A percentile compares a stretch with the other conserved stretches of the same genome.
These are phyloP conservation scores for Guadua angustifolia DNA, from an alignment of 176 grass and related monocot genomes.

Conservation along the genomic window DNA sequence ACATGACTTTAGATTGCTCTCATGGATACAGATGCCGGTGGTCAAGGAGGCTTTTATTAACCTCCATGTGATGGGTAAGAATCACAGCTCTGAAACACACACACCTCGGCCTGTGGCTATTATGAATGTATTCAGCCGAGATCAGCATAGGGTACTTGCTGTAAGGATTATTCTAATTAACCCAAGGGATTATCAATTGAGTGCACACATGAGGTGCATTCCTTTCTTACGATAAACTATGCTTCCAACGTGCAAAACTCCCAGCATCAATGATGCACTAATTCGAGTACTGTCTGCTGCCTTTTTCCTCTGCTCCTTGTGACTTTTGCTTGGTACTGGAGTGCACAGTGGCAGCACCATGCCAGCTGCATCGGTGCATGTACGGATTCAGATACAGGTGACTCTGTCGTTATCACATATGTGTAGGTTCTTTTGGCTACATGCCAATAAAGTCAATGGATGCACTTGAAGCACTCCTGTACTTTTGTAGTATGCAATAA, in stretches of 20 bases:
- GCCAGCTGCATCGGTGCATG: background rate
- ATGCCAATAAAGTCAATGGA: constrained; percentile 27
- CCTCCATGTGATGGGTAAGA: constrained; percentile 28
- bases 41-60: background rate
- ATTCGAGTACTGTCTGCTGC: constrained; percentile 44
- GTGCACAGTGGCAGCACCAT: constrained; percentile 24
- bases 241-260: constrained; percentile 7
- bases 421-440: background rate
- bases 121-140: background rate
- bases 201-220: constrained; percentile 23
- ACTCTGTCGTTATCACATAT: background rate
- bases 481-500: background rate
- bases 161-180: constrained; percentile 38
- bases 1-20: constrained; percentile 5
- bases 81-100: constrained; percentile 45
- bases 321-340: constrained; percentile 27
- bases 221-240: background rate
- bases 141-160: constrained; percentile 23
- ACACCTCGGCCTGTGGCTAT: background rate
- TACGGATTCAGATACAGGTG: constrained; percentile 28
- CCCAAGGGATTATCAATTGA: background rate
- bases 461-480: background rate
- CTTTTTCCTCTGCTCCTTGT: background rate
- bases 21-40: background rate
- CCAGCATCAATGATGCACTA: constrained; percentile 45